A percentile compares a stretch with the other conserved stretches of the same genome.
These are phyloP conservation scores for Aspergillus intermedius DNA, from an alignment of 2,329 filamentous ascomycete genomes.

Conservation along the genomic window DNA sequence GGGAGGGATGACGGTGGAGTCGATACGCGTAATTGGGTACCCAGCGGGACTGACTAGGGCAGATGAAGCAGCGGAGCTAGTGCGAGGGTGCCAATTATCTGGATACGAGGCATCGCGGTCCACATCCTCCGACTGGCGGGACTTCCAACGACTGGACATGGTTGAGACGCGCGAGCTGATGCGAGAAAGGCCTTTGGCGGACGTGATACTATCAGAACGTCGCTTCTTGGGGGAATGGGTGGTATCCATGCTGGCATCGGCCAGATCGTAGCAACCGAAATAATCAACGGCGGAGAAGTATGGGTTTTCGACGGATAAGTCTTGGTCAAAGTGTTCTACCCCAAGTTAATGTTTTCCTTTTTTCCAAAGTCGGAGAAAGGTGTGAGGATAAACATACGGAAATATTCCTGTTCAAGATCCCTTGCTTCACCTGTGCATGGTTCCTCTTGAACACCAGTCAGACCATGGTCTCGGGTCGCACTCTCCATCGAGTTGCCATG, in stretches of 20 bases:
- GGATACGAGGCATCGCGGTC: slow-evolving; percentile 23
- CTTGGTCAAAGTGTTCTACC: slow-evolving; percentile 33
- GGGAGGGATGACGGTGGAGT: slow-evolving; percentile 48
- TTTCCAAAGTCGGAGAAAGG: neutral
- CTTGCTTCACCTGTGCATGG: slow-evolving; percentile 59
- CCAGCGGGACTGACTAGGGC: slow-evolving; percentile 31
- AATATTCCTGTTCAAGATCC: slow-evolving; percentile 54
- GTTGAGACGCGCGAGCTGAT: slow-evolving; percentile 65
- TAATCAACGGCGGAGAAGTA: slow-evolving; percentile 23
- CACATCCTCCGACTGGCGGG: slow-evolving; percentile 27
- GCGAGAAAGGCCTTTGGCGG: slow-evolving; percentile 53
- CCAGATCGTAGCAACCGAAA: slow-evolving; percentile 42
- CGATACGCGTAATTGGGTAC: slow-evolving; percentile 35
- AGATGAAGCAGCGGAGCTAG: slow-evolving; percentile 38
- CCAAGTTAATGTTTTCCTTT: slow-evolving; percentile 3
- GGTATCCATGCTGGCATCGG: slow-evolving; percentile 57
- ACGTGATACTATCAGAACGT: slow-evolving; percentile 41
- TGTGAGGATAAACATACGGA: slow-evolving; percentile 56
- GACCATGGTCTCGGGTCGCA: slow-evolving; percentile 51
- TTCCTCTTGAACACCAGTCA: slow-evolving; percentile 83
- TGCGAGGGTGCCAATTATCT: slow-evolving; percentile 33
- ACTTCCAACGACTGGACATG: slow-evolving; percentile 49
- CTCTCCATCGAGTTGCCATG: slow-evolving; percentile 45
- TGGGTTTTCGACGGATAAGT: slow-evolving; percentile 23
- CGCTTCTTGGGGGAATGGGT: slow-evolving; percentile 51